These are phyloP conservation scores for Podila epicladia DNA, from an alignment of 192 early-diverging fungal genomes.

Conservation along the genomic window DNA sequence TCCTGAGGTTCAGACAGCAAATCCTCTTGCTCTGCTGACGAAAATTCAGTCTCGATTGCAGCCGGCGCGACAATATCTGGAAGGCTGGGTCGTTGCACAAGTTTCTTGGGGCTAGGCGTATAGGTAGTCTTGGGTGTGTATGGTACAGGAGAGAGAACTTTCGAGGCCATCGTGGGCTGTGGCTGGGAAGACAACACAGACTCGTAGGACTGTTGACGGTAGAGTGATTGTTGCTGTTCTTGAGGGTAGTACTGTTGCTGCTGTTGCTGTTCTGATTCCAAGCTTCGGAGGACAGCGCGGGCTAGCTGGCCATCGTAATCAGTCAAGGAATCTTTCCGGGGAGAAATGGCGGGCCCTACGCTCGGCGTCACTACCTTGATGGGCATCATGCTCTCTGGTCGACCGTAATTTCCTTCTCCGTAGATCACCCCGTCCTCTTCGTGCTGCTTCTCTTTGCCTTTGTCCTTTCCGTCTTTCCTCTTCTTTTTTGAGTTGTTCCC, in stretches of 20 bases:
- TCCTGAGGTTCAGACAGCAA: not conserved
- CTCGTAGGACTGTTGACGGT: not conserved
- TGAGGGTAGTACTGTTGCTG: not conserved
- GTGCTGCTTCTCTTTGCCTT: constrained; percentile 6
- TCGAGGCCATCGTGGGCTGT: not conserved
- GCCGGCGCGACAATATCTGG: not conserved
- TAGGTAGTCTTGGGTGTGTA: constrained; percentile 33
- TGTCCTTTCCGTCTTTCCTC: constrained; percentile 8
- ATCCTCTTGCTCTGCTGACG: not conserved
- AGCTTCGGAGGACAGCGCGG: not conserved
- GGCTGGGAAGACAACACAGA: not conserved
- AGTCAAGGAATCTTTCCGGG: constrained; percentile 14
- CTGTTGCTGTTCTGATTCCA: not conserved
- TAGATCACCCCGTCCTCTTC: too few species aligned
- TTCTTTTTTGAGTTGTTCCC: constrained; percentile 20
- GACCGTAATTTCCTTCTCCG: not conserved
- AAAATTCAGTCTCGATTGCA: not conserved
- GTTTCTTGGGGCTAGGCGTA: constrained; percentile 15
- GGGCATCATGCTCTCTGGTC: not conserved
- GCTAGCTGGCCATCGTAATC: constrained; percentile 4
- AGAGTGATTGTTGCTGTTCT: too few species aligned
- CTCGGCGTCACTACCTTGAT: not conserved
- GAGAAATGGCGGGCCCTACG: not conserved
- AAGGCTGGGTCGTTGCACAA: not conserved
- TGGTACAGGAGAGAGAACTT: constrained; percentile 5